Evolutionary conservation across 106 monocot species (phyloP).

Genomic region (Iris macrosiphon): DNA sequence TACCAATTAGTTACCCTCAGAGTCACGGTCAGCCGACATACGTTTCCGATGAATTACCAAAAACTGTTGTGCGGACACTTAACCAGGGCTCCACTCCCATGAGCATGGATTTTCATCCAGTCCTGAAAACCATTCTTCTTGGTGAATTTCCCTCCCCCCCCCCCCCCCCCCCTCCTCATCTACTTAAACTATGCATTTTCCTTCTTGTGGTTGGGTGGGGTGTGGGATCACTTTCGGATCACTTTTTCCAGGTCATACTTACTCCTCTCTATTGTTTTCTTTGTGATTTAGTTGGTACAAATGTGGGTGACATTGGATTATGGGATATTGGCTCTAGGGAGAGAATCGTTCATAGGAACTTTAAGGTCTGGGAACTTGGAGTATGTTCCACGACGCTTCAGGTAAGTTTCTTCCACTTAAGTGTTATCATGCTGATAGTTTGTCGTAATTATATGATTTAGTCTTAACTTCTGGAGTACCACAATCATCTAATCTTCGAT

Average conservation of each 20-base stretch:
- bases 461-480: background rate
- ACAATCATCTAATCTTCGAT: background rate
- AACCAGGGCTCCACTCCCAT: conserved; percentile 56
- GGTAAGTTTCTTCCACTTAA: conserved; percentile 21
- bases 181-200: no score
- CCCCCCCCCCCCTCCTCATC: no score
- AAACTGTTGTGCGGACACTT: conserved; percentile 38
- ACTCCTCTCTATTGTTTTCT: background rate
- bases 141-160: conserved; percentile 21
- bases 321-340: conserved; percentile 84
- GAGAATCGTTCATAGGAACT: conserved; percentile 49
- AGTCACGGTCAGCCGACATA: conserved; percentile 26
- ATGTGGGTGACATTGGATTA: conserved; percentile 75
- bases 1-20: conserved; percentile 49
- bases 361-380: conserved; percentile 85
- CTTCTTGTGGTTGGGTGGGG: no score
- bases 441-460: no score
- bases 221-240: no score
- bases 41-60: conserved; percentile 54
- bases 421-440: no score
- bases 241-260: no score
- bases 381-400: conserved; percentile 55
- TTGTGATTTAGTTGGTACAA: conserved; percentile 78
- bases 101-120: conserved; percentile 87
- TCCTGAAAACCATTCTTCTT: conserved; percentile 57